A percentile compares a stretch with the other conserved stretches of the same genome.
phyloP scores from a whole-genome alignment of 2,329 filamentous ascomycete genomes.

The Trichoderma sp. region DNA sequence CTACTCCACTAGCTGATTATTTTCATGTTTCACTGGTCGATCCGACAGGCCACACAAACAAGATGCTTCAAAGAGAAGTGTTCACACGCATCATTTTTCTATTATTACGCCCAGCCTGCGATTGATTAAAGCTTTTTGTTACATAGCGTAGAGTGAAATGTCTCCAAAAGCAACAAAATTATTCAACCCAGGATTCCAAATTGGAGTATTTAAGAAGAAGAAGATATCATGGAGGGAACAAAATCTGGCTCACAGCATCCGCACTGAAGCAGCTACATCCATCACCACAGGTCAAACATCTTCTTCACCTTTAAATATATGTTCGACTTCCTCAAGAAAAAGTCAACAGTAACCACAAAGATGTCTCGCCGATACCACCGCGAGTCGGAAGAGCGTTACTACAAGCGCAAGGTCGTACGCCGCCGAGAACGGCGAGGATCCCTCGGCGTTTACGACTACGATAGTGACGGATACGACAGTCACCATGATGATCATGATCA shows the following conservation, averaged over 20 bases:
- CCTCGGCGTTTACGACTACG: background rate
- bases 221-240: background rate
- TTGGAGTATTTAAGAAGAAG: slow-evolving; percentile 6
- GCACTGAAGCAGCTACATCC: background rate
- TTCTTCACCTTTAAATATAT: slow-evolving; percentile 1
- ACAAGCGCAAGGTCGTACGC: background rate
- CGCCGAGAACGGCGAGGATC: background rate
- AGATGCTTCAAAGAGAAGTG: background rate
- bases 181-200: background rate
- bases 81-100: background rate
- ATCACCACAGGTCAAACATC: background rate
- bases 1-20: background rate
- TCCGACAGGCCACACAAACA: background rate
- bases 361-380: background rate
- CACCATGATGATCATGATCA: background rate
- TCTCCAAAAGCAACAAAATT: background rate
- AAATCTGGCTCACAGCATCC: background rate
- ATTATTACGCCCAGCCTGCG: background rate
- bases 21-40: background rate
- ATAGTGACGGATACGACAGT: background rate
- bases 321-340: slow-evolving; percentile 2
- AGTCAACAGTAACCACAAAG: background rate
- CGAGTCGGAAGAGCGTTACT: slow-evolving; percentile 1
- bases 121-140: background rate
- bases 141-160: background rate